Percentiles rank a stretch among this genome's conserved stretches.
These are phyloP conservation scores for Geranium rotundifolium DNA, from an alignment of 345 rosid species.

Conservation along the genomic window DNA sequence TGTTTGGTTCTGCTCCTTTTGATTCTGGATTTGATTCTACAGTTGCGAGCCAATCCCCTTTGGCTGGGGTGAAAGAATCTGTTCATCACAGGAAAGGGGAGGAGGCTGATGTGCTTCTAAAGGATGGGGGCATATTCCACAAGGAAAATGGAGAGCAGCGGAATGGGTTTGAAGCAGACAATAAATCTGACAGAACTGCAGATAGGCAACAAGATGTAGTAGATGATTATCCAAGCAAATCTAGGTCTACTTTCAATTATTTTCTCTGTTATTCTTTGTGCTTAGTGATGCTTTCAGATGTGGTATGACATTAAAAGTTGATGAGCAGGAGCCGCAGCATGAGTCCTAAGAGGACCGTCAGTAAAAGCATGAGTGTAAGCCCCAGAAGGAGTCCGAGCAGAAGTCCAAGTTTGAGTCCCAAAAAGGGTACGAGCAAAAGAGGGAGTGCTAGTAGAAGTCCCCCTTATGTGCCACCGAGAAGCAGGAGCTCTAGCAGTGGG, in stretches of 20 bases:
- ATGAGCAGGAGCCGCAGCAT: conserved; percentile 86
- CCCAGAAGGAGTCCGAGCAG: conserved; percentile 55
- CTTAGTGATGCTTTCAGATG: conserved; percentile 28
- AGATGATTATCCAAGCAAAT: conserved; percentile 72
- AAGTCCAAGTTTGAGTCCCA: conserved; percentile 60
- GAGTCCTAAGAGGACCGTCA: conserved; percentile 68
- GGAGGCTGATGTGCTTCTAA: conserved; percentile 27
- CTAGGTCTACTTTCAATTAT: conserved; percentile 58
- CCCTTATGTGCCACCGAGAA: conserved; percentile 5
- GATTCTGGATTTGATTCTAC: conserved; percentile 4
- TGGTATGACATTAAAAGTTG: conserved; percentile 41
- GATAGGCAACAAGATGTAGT: conserved; percentile 74
- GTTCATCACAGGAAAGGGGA: conserved; percentile 29
- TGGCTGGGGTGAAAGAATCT: conserved; percentile 33
- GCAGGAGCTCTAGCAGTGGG: conserved; percentile 30
- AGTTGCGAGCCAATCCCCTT: conserved; percentile 29
- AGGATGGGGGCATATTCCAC: conserved; percentile 36
- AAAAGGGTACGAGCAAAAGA: conserved; percentile 21
- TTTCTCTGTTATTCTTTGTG: conserved; percentile 31
- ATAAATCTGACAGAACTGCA: conserved; percentile 41
- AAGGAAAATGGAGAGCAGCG: conserved; percentile 52
- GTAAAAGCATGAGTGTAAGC: conserved; percentile 79
- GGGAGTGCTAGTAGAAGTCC: conserved; percentile 29
- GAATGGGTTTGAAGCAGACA: conserved; percentile 36
- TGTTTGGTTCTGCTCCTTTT: not conserved